Evolutionary conservation across 2,329 filamentous ascomycete species (phyloP).

Genomic region (Fusarium napiforme): DNA sequence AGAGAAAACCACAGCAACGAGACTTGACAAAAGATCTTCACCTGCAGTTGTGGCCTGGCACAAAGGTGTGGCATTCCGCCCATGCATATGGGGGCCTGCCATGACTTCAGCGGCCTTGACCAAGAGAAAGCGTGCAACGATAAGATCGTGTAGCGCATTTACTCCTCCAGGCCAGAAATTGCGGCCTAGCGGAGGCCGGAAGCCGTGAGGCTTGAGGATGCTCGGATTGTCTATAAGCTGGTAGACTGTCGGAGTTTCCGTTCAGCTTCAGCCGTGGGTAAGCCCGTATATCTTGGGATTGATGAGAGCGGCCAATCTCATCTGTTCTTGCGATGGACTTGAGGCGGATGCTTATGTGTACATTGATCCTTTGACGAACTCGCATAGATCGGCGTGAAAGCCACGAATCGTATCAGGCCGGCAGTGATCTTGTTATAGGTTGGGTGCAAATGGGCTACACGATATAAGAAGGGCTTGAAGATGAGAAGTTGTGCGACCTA

Average conservation of each 20-base stretch:
- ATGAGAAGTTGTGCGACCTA: constrained; percentile 16
- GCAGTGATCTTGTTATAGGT: not conserved
- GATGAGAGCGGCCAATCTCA: not conserved
- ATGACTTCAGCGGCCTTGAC: constrained; percentile 29
- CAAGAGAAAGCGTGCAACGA: constrained; percentile 14
- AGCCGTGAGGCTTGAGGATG: constrained; percentile 28
- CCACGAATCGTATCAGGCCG: not conserved
- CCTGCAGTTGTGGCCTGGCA: constrained; percentile 27
- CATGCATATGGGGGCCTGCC: not conserved
- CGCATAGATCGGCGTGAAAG: not conserved
- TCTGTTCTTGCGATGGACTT: not conserved
- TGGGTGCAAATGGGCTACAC: constrained; percentile 6
- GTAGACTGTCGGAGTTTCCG: constrained; percentile 10
- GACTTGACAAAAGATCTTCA: constrained; percentile 18
- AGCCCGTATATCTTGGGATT: not conserved
- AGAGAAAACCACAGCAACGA: constrained; percentile 10
- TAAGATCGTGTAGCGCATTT: constrained; percentile 28
- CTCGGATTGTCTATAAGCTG: constrained; percentile 11
- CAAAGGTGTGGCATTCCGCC: constrained; percentile 15
- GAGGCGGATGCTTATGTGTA: not conserved
- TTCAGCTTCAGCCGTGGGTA: constrained; percentile 1
- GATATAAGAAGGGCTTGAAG: constrained; percentile 19
- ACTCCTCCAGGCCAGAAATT: not conserved
- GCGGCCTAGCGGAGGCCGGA: constrained; percentile 35
- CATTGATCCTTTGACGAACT: not conserved